Percentiles rank a stretch among this genome's conserved stretches.
Conservation (phyloP, 768 basidiomycete genomes). For the Leucocoprinus leucothites region DNA sequence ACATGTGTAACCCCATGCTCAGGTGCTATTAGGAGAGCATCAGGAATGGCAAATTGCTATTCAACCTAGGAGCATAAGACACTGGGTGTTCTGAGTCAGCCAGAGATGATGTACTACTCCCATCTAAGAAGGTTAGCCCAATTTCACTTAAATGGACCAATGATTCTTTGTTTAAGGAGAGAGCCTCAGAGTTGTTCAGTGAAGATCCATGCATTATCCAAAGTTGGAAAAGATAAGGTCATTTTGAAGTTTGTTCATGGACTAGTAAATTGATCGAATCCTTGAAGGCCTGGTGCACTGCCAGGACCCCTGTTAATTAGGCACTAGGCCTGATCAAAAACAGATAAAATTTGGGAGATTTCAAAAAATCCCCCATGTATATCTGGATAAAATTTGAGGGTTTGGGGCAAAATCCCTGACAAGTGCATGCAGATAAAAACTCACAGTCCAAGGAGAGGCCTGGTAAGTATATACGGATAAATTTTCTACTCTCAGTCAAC, state of each 20-base stretch:
- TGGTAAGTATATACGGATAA: no score
- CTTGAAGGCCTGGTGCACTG: conserved; percentile 8
- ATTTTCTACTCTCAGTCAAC: no score
- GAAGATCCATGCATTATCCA: conserved; percentile 1
- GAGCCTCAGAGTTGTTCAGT: neutral
- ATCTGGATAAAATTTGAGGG: no score
- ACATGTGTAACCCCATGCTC: conserved; percentile 3
- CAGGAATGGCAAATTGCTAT: conserved; percentile 4
- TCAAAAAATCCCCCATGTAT: no score
- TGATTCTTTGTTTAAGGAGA: conserved; percentile 12
- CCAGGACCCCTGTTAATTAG: no score
- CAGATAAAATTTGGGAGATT: no score
- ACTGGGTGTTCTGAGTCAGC: conserved; percentile 3
- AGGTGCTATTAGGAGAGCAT: neutral
- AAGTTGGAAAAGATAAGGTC: conserved; percentile 12
- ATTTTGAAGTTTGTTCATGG: conserved; percentile 8
- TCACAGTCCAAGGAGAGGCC: no score
- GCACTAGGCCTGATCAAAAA: no score
- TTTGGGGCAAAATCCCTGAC: no score
- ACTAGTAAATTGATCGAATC: conserved; percentile 4
- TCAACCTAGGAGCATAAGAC: conserved; percentile 1
- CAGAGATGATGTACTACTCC: conserved; percentile 10
- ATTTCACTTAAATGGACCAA: conserved; percentile 10
- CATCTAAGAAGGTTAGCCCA: conserved; percentile 10
- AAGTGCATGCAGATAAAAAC: no score